A percentile compares a stretch with the other conserved stretches of the same genome.
phyloP scores from a whole-genome alignment of 2,329 filamentous ascomycete genomes.

The Calonectria fujianensis region DNA sequence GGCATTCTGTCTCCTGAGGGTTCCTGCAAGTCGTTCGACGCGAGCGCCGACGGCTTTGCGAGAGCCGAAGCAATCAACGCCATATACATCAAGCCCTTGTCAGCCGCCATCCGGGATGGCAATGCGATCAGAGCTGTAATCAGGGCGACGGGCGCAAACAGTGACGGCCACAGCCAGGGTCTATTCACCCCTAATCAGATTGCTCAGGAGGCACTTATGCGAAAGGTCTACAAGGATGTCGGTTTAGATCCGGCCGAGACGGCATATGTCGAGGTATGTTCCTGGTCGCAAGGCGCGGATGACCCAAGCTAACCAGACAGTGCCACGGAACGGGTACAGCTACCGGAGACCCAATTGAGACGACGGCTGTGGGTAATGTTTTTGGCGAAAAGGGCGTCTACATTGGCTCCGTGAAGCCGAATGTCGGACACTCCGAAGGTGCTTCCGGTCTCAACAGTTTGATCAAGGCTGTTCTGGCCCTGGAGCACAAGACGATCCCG shows the following conservation, averaged over 20 bases:
- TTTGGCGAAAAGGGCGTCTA: conserved; percentile 55
- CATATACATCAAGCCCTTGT: conserved; percentile 65
- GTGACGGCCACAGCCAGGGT: conserved; percentile 63
- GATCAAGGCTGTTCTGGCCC: conserved; percentile 52
- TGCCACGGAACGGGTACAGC: conserved; percentile 67
- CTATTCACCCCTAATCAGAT: conserved; percentile 62
- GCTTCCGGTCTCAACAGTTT: conserved; percentile 51
- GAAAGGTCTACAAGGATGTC: conserved; percentile 58
- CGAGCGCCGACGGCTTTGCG: conserved; percentile 66
- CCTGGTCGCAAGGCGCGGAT: not conserved
- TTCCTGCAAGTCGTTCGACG: conserved; percentile 60
- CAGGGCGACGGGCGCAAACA: conserved; percentile 57
- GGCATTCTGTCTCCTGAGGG: conserved; percentile 54
- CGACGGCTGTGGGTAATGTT: conserved; percentile 57
- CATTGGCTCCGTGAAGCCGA: conserved; percentile 66
- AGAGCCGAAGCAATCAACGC: conserved; percentile 66
- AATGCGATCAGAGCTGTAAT: conserved; percentile 63
- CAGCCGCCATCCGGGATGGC: conserved; percentile 65
- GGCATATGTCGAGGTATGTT: conserved; percentile 55
- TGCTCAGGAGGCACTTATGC: conserved; percentile 63
- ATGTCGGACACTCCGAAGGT: conserved; percentile 59
- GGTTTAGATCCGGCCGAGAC: conserved; percentile 52
- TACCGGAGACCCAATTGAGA: conserved; percentile 65
- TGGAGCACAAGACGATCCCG: conserved; percentile 50
- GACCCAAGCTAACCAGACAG: not conserved